Conservation (phyloP, 2,329 filamentous ascomycete genomes). For the Simplicillium aogashimaense region DNA sequence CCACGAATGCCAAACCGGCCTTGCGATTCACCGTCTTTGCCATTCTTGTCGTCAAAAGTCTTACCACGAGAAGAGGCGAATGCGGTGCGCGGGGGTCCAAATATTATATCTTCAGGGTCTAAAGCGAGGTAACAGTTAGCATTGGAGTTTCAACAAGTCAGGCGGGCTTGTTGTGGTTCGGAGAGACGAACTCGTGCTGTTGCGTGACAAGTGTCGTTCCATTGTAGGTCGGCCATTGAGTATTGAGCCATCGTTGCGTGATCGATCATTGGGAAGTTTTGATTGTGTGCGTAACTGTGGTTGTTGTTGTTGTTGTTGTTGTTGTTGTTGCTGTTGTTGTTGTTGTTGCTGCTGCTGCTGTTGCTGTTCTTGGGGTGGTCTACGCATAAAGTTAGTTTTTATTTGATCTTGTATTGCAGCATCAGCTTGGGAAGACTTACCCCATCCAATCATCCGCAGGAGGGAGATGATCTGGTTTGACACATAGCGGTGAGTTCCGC, state of each 20-base stretch:
- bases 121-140: constrained; percentile 10
- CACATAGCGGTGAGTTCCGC: constrained; percentile 72
- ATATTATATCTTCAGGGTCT: constrained; percentile 73
- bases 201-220: constrained; percentile 46
- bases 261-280: constrained; percentile 32
- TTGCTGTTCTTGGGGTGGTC: constrained; percentile 9
- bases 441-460: constrained; percentile 95
- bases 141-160: not conserved
- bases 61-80: constrained; percentile 68
- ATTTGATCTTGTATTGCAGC: not conserved
- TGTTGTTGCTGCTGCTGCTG: constrained; percentile 36
- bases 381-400: too few relatives aligned
- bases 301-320: constrained; percentile 35
- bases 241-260: constrained; percentile 31
- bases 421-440: constrained; percentile 36
- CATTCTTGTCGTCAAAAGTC: constrained; percentile 41
- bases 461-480: constrained; percentile 69
- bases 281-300: constrained; percentile 32
- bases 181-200: constrained; percentile 41
- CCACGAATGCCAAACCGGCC: constrained; percentile 53
- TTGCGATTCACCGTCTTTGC: constrained; percentile 39
- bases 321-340: constrained; percentile 15
- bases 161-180: not conserved
- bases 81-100: constrained; percentile 73
- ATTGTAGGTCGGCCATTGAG: constrained; percentile 37